Evolutionary conservation across 1,284 basidiomycete genomes (phyloP), one percentile per base, ranked within the genome.

Genomic region (Ceraceosorus guamensis): DNA sequence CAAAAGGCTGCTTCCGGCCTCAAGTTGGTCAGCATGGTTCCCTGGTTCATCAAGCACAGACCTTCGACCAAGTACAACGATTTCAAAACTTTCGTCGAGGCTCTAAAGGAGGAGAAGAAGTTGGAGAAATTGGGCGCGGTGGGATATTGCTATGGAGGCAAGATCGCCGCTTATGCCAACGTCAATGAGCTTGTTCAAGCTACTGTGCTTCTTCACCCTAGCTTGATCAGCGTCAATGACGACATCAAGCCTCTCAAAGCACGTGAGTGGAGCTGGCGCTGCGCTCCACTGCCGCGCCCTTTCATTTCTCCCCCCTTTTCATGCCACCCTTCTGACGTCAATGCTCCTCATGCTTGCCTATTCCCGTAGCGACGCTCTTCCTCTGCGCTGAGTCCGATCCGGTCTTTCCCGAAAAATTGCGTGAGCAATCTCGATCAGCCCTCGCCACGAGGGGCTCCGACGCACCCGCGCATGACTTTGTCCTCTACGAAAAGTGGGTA

Each of bases 141-240:
- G 35, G 85, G 85, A 48, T 86, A 83, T 73, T 86, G 85, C 68
- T 85, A 80, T 60, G 85, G 85, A 6, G 85, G 79, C 7, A 65
- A 69, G 2, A 55, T 75, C 44, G 57, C 71, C 48, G 52, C 71
- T 44, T 51, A 65, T 32, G 61, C 76, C 52, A 60, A 76, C 11
- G 58, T 65, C 0, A 57, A 64, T 6, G 61, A 56, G 35, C 59
- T 79, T 6, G 68, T 85, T 18, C 66, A 82, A 49, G 80, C 79
- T 47, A 75, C 81, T 2, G 81, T 85, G 14, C 78, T 85, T 34
- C 79, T 77, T 51, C 85, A 87, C 69, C 85, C 85, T 2, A 81
- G 79, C 0, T 63, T 60, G 2, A 76, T 81, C 54, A 76, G 73
- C 0, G 39, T 78, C 7, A 31, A 43, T 4, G 45, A 51, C 24